Conservation (phyloP, 352 stramenopile species). For the Phytophthora tentaculata region DNA sequence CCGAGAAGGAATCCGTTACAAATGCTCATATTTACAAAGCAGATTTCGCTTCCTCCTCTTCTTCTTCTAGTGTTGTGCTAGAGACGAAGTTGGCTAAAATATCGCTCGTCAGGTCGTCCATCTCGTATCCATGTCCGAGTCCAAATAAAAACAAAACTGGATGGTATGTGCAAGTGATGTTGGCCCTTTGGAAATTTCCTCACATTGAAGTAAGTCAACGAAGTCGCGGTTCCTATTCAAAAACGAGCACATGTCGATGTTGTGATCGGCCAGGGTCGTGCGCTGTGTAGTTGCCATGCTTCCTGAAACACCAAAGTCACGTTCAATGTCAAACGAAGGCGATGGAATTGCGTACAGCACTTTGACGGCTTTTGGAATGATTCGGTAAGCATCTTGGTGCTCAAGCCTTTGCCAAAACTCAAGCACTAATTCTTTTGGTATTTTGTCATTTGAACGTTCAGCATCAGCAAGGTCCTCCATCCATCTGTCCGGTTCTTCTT, state of each 20-base stretch:
- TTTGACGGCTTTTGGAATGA: constrained; percentile 23
- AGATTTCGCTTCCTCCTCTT: too few relatives aligned
- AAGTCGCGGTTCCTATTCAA: constrained; percentile 21
- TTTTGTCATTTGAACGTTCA: neutral
- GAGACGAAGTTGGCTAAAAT: too few relatives aligned
- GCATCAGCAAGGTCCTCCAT: constrained; percentile 15
- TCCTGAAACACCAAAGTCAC: constrained; percentile 24
- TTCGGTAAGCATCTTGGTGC: constrained; percentile 6
- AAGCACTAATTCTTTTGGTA: constrained; percentile 12
- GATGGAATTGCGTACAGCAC: constrained; percentile 11
- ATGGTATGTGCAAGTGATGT: too few relatives aligned
- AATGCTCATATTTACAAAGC: too few relatives aligned
- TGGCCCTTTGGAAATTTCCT: too few relatives aligned
- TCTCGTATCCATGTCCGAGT: too few relatives aligned
- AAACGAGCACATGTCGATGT: constrained; percentile 23
- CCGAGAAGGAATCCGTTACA: too few relatives aligned
- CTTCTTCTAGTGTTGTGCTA: too few relatives aligned
- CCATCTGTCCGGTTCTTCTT: constrained; percentile 14
- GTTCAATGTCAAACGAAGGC: constrained; percentile 20
- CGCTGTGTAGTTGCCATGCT: constrained; percentile 10
- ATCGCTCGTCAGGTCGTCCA: too few relatives aligned
- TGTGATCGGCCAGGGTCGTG: constrained; percentile 10
- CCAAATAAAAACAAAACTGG: too few relatives aligned
- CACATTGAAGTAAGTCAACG: constrained; percentile 13
- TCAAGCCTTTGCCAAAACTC: constrained; percentile 15